Evolutionary conservation across 116 monocot species (phyloP).

Genomic region (Zostera marina): DNA sequence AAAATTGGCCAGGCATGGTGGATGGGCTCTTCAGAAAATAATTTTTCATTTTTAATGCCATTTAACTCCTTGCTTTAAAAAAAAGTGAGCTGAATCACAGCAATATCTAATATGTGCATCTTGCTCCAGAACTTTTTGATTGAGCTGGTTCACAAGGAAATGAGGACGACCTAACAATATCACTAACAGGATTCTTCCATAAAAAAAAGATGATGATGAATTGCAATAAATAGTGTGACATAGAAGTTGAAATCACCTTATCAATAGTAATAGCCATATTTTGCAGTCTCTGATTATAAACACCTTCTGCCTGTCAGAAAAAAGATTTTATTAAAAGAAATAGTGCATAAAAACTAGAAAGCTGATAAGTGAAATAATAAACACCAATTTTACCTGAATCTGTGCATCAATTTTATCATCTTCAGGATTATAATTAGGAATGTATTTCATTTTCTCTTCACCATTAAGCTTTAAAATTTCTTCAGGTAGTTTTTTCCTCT

Average conservation of each 20-base stretch:
- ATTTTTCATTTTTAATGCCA: no score
- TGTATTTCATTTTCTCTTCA: slow-evolving; percentile 92
- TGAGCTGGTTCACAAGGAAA: no score
- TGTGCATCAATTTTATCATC: slow-evolving; percentile 82
- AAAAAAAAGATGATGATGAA: background rate
- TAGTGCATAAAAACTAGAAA: background rate
- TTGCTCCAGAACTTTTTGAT: no score
- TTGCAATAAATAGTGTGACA: background rate
- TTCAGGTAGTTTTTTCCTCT: slow-evolving; percentile 81
- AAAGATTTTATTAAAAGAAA: background rate
- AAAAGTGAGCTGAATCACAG: no score
- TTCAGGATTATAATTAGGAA: slow-evolving; percentile 63
- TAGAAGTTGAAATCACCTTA: slow-evolving; percentile 38
- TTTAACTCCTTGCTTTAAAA: no score
- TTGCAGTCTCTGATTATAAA: slow-evolving; percentile 85
- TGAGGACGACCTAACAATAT: no score
- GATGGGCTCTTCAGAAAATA: no score
- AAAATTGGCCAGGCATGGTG: no score
- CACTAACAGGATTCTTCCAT: background rate
- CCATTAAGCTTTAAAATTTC: slow-evolving; percentile 80
- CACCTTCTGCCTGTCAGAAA: slow-evolving; percentile 74
- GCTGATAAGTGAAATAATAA: background rate
- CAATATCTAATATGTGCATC: no score
- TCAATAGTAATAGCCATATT: slow-evolving; percentile 84
- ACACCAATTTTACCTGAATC: slow-evolving; percentile 45